phyloP scores from a whole-genome alignment of 257 asterid genomes.

The Solanum sitiens region DNA sequence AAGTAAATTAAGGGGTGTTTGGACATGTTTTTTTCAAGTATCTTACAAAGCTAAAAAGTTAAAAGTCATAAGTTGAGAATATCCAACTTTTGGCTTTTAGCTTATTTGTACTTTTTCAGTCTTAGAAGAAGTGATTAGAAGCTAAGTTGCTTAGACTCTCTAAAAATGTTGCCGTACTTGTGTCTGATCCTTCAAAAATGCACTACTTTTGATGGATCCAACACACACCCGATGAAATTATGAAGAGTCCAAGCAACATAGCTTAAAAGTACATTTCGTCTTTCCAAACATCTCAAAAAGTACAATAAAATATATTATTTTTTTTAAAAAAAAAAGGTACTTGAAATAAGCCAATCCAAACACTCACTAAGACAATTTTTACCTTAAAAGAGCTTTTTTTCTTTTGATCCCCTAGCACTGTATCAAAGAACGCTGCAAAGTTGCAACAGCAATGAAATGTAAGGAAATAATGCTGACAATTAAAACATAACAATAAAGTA shows the following conservation, averaged over 20 bases:
- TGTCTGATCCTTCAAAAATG: background rate
- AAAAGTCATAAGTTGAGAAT: background rate
- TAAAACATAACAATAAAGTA: background rate
- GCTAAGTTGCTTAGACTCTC: background rate
- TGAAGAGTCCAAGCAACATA: no score
- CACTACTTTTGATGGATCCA: background rate
- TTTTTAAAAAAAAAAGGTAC: no score
- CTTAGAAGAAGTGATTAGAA: background rate
- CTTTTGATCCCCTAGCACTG: conserved; percentile 49
- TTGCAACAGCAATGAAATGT: background rate
- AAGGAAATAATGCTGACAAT: background rate
- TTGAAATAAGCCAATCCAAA: background rate
- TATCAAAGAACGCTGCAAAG: conserved; percentile 71
- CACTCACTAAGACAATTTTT: background rate
- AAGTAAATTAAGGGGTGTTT: background rate
- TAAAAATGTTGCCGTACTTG: background rate
- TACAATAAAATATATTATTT: no score
- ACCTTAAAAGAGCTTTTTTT: conserved; percentile 57
- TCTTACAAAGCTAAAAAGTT: background rate
- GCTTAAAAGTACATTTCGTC: background rate
- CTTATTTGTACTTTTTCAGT: background rate
- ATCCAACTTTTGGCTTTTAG: background rate
- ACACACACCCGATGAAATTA: no score
- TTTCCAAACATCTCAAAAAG: background rate
- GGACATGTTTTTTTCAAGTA: background rate